Percentiles rank a stretch among this genome's conserved stretches.
phyloP scores from a whole-genome alignment of 345 rosid species.

The Boechera stricta region DNA sequence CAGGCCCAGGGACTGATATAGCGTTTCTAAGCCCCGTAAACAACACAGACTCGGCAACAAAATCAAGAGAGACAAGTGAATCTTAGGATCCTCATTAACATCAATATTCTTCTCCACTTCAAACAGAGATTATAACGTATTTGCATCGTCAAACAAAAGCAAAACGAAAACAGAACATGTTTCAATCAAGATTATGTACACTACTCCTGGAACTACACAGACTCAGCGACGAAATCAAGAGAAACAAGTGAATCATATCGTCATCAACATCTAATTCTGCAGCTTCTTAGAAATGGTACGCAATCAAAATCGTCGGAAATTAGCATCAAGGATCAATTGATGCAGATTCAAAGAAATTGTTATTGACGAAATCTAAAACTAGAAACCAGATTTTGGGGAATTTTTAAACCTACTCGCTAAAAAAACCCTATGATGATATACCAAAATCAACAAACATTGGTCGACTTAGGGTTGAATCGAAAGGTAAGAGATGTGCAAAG shows the following conservation, averaged over 20 bases:
- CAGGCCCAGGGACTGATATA: not conserved
- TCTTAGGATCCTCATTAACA: not conserved
- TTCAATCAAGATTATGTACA: not conserved
- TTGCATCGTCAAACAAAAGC: not conserved
- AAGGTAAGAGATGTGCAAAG: not conserved
- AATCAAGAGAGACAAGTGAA: not conserved
- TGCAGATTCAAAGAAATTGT: not conserved
- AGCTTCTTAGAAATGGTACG: not conserved
- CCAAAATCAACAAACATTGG: conserved; percentile 7
- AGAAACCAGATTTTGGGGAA: not conserved
- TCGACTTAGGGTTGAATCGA: conserved; percentile 6
- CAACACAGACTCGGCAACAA: not conserved
- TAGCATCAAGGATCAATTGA: not conserved
- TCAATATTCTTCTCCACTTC: not conserved
- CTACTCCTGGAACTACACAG: not conserved
- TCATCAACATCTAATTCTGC: not conserved
- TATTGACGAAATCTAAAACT: not conserved
- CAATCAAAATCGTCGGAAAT: not conserved
- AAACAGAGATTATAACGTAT: not conserved
- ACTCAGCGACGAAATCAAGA: not conserved
- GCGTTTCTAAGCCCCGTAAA: not conserved
- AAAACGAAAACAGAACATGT: not conserved
- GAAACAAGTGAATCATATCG: not conserved
- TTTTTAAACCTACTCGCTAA: not conserved
- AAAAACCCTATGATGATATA: not conserved